Percentiles rank a stretch among this genome's conserved stretches.
These are phyloP conservation scores for Pyrenochaeta sp. DNA, from an alignment of 2,329 filamentous ascomycete genomes.

Conservation along the genomic window DNA sequence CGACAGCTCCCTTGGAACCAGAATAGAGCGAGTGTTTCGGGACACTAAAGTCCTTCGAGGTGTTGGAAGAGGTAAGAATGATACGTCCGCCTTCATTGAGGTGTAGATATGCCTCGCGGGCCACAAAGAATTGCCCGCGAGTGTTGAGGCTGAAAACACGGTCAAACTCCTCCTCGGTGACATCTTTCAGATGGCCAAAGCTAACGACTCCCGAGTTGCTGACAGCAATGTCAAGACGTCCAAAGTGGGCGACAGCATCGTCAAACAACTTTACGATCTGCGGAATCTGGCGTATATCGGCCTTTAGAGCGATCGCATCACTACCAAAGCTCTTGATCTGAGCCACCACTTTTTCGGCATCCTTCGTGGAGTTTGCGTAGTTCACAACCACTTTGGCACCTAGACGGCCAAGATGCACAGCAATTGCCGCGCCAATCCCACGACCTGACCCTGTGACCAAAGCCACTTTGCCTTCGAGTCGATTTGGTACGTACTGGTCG, in stretches of 20 bases:
- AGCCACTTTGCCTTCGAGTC: slow-evolving; percentile 63
- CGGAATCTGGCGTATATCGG: slow-evolving; percentile 70
- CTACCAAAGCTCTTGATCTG: slow-evolving; percentile 68
- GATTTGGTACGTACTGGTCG: too few species aligned
- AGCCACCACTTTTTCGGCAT: slow-evolving; percentile 70
- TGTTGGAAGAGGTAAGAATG: slow-evolving; percentile 65
- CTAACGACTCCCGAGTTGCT: slow-evolving; percentile 70
- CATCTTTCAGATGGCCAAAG: slow-evolving; percentile 62
- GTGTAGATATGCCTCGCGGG: slow-evolving; percentile 63
- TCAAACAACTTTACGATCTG: slow-evolving; percentile 71
- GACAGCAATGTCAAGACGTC: slow-evolving; percentile 73
- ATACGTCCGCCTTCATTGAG: slow-evolving; percentile 60
- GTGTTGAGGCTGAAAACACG: slow-evolving; percentile 69
- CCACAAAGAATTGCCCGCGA: slow-evolving; percentile 69
- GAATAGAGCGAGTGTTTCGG: slow-evolving; percentile 63
- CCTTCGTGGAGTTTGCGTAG: slow-evolving; percentile 70
- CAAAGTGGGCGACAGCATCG: slow-evolving; percentile 68
- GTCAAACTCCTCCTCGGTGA: slow-evolving; percentile 64
- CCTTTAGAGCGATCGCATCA: slow-evolving; percentile 70
- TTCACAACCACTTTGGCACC: slow-evolving; percentile 72
- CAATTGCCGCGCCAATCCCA: slow-evolving; percentile 72
- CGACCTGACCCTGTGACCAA: slow-evolving; percentile 64
- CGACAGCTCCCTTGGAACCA: slow-evolving; percentile 61
- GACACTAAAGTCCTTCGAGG: slow-evolving; percentile 63
- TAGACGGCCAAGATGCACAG: slow-evolving; percentile 68